Evolutionary conservation across 345 rosid species (phyloP).

Genomic region (Hypericum androsaemum): DNA sequence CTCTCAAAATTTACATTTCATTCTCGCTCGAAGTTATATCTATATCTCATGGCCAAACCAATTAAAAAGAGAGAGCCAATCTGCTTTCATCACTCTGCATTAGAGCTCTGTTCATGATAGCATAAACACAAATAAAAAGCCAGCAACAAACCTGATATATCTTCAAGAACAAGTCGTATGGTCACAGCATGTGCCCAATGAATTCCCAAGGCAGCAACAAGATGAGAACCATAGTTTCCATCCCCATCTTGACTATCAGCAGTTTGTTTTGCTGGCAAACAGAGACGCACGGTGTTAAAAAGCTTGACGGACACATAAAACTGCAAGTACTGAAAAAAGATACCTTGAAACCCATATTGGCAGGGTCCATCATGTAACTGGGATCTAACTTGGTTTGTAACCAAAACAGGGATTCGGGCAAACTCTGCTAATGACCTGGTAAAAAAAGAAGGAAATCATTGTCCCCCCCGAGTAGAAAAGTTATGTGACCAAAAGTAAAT

Average conservation of each 20-base stretch:
- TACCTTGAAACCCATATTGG: constrained; percentile 68
- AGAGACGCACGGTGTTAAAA: constrained; percentile 3
- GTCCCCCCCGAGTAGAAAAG: constrained; percentile 10
- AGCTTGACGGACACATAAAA: constrained; percentile 14
- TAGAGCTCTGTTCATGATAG: no score
- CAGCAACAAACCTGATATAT: constrained; percentile 43
- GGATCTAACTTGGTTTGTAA: constrained; percentile 87
- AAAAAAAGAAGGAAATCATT: not conserved
- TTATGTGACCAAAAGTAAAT: constrained; percentile 1
- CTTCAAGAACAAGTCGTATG: constrained; percentile 59
- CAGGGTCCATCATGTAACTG: constrained; percentile 39
- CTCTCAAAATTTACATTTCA: no score
- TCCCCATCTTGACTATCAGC: constrained; percentile 22
- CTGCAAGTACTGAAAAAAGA: constrained; percentile 39
- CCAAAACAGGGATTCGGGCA: constrained; percentile 67
- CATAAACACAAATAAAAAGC: not conserved
- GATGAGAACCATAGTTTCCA: constrained; percentile 47
- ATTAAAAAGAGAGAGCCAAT: not conserved
- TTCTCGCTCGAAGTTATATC: no score
- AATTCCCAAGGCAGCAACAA: constrained; percentile 71
- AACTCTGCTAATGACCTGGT: constrained; percentile 76
- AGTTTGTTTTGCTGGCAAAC: constrained; percentile 31
- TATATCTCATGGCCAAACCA: no score
- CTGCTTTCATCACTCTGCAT: not conserved
- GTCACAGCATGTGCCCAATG: constrained; percentile 91